Conservation (phyloP, 1,284 basidiomycete species). For the Apiotrichum brassicae region DNA sequence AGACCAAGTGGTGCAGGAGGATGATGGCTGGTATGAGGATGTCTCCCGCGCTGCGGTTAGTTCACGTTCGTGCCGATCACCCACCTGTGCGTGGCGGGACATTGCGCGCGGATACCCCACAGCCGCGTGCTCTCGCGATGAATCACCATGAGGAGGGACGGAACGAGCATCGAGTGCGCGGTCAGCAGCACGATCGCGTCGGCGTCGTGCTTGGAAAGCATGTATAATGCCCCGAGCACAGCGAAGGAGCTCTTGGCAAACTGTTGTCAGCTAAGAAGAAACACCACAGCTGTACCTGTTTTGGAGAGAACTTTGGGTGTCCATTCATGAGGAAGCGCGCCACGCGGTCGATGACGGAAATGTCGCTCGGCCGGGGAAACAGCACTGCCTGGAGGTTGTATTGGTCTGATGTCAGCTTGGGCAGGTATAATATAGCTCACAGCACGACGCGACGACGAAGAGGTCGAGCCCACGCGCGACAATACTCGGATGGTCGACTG, state of each 20-base stretch:
- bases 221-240: slow-evolving; percentile 20
- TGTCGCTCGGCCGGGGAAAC: slow-evolving; percentile 4
- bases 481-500: slow-evolving; percentile 5
- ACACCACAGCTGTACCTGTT: not conserved
- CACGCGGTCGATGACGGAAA: slow-evolving; percentile 22
- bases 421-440: slow-evolving; percentile 16
- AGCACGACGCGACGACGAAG: slow-evolving; percentile 26
- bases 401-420: slow-evolving; percentile 27
- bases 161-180: slow-evolving; percentile 26
- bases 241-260: slow-evolving; percentile 7
- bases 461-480: slow-evolving; percentile 23
- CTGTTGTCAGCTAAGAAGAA: not conserved
- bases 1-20: slow-evolving; percentile 40
- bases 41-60: slow-evolving; percentile 24
- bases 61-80: not conserved
- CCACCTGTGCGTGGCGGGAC: slow-evolving; percentile 1
- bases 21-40: slow-evolving; percentile 25
- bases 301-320: not conserved
- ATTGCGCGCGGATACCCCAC: slow-evolving; percentile 26
- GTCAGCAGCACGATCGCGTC: slow-evolving; percentile 36
- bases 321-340: slow-evolving; percentile 15
- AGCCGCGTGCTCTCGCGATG: slow-evolving; percentile 25
- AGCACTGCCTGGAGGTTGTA: slow-evolving; percentile 29
- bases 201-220: slow-evolving; percentile 26
- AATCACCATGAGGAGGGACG: slow-evolving; percentile 29